Percentiles rank a stretch among this genome's conserved stretches.
Conservation (phyloP, 371 early-diverging fungal species). For the Mortierella sp. region DNA sequence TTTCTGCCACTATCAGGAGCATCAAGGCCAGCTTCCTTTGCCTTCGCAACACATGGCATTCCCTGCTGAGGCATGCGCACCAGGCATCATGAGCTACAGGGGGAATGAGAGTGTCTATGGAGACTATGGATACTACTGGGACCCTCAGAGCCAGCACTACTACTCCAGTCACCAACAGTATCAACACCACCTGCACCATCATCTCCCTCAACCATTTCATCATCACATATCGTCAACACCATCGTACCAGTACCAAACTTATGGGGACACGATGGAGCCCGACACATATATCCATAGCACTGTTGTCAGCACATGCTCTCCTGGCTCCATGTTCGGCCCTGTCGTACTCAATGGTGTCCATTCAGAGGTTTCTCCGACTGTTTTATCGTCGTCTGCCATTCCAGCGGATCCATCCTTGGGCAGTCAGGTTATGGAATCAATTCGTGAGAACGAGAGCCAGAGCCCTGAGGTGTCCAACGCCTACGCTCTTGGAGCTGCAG, state of each 20-base stretch:
- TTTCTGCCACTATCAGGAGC: background rate
- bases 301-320: background rate
- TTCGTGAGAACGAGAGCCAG: background rate
- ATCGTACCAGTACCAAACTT: background rate
- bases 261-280: background rate
- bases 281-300: background rate
- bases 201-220: background rate
- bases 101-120: background rate
- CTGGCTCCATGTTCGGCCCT: background rate
- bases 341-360: background rate
- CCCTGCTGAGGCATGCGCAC: background rate
- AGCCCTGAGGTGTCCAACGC: background rate
- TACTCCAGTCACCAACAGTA: background rate
- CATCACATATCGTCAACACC: background rate
- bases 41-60: background rate
- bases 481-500: background rate
- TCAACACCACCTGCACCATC: background rate
- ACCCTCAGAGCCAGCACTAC: background rate
- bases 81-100: background rate
- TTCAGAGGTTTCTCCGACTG: background rate
- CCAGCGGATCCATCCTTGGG: background rate
- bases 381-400: background rate
- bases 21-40: background rate
- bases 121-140: background rate
- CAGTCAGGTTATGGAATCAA: background rate